Evolutionary conservation across 805 yeast genomes (phyloP).

Genomic region (Komagataella populi): DNA sequence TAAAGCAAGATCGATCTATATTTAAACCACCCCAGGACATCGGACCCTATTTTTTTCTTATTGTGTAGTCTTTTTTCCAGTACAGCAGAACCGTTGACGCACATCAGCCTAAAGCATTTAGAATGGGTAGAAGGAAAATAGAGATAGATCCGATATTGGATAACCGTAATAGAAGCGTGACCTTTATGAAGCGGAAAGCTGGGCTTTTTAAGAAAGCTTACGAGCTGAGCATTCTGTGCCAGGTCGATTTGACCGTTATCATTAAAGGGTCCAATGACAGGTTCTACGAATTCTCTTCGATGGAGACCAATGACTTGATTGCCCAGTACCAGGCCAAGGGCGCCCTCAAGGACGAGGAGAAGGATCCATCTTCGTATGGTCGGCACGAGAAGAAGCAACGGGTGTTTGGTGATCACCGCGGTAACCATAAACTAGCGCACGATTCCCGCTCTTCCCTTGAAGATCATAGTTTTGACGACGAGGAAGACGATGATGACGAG

Average conservation of each 20-base stretch:
- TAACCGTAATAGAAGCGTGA: conserved; percentile 75
- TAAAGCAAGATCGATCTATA: background rate
- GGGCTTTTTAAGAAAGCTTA: conserved; percentile 85
- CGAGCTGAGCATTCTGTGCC: conserved; percentile 80
- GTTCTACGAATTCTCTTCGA: conserved; percentile 74
- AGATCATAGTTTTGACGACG: conserved; percentile 3
- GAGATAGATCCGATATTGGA: conserved; percentile 84
- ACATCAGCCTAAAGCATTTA: background rate
- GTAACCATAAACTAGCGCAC: conserved; percentile 1
- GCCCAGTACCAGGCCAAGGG: conserved; percentile 18
- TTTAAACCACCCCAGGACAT: background rate
- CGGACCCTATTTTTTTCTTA: background rate
- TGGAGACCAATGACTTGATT: conserved; percentile 40
- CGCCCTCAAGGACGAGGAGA: conserved; percentile 33
- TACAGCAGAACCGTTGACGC: background rate
- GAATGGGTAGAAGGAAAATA: conserved; percentile 94
- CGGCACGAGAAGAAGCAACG: conserved; percentile 26
- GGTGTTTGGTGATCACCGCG: background rate
- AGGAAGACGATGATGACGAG: conserved; percentile 2
- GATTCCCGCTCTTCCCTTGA: conserved; percentile 2
- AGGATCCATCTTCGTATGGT: conserved; percentile 57
- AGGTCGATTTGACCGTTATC: conserved; percentile 84
- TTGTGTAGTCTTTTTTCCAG: background rate
- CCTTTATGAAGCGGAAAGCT: conserved; percentile 88
- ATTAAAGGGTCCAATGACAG: conserved; percentile 75